Base-by-base conservation (phyloP, 2,329 filamentous ascomycete genomes). In the Penicillium glabrum region DNA sequence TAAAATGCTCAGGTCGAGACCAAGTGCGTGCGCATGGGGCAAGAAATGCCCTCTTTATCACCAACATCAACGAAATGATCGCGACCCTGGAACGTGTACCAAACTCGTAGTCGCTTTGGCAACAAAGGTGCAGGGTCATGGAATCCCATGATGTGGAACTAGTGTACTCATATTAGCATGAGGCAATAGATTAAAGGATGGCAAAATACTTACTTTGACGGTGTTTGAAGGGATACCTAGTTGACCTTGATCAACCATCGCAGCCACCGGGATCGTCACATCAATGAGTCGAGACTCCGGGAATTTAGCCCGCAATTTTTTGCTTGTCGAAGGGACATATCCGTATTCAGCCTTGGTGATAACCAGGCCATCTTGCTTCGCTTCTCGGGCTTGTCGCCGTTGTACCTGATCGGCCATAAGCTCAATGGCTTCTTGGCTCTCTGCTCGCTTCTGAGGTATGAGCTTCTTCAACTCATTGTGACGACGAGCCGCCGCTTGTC, bases 101-200 rank as follows among this genome's bases (percentile, higher is more conserved):
- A 72, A 45, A 79, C 69, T 59, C 67, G 73, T 58, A 79, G 56
- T 21, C 57, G 68, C 61, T 79, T 79, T 19, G 72, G 70, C 37
- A 71, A 59, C 21, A 78, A 66, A 26, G 77, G 77, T 6, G 75
- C 74, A 21, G 77, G 77, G 47, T 79, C 77, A 53, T 77, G 68
- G 65, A 79, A 79, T 1, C 77, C 77, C 19, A 76, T 59, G 21
- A 78, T 72, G 60, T 77, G 69, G 56, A 72, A 75, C 77, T 77
- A 57, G 14, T 3, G 11, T 35, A 41, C 45, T 27, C 11, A 19
- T 51, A 46, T 74, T 51, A 72, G 66, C 44, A 52, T 47, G 37
- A 8, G 13, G 33, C 10, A 16, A 19, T 8, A 0, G 21, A 19
- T 16, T 6, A 33, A 19, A 11, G 11, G 4, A 37, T 5, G 27